Conservation (phyloP, 768 basidiomycete species). For the Rhizopogon vesiculosus region DNA sequence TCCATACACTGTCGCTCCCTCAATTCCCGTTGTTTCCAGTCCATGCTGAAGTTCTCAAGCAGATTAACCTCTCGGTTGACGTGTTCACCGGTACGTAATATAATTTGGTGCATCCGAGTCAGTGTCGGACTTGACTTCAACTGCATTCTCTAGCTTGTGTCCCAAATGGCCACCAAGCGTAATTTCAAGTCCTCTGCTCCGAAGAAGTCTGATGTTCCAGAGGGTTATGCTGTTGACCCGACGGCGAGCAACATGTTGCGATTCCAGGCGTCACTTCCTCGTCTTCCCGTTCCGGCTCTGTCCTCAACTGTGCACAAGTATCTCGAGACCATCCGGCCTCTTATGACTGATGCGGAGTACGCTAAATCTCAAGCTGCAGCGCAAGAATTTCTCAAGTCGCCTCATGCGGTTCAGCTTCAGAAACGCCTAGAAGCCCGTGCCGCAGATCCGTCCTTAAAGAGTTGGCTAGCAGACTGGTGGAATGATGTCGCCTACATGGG, state of each 20-base stretch:
- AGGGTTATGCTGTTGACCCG: slow-evolving; percentile 50
- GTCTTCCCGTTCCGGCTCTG: slow-evolving; percentile 81
- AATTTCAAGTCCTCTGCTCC: slow-evolving; percentile 26
- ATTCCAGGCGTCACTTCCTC: slow-evolving; percentile 67
- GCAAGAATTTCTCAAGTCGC: slow-evolving; percentile 63
- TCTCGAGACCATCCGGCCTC: slow-evolving; percentile 78
- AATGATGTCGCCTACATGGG: slow-evolving; percentile 89
- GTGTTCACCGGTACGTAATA: slow-evolving; percentile 11
- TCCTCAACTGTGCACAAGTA: slow-evolving; percentile 84
- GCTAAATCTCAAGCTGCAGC: slow-evolving; percentile 54
- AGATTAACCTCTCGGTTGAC: slow-evolving; percentile 12
- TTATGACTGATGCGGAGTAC: slow-evolving; percentile 62
- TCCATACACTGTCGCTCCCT: slow-evolving; percentile 1
- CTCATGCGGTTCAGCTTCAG: slow-evolving; percentile 71
- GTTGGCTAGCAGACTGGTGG: slow-evolving; percentile 99
- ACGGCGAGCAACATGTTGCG: slow-evolving; percentile 66
- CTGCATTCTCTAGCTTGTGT: slow-evolving; percentile 4
- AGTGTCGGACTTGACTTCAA: not conserved
- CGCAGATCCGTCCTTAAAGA: slow-evolving; percentile 47
- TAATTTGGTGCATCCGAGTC: not conserved
- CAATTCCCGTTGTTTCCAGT: not conserved
- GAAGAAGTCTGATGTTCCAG: slow-evolving; percentile 30
- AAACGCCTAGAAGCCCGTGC: slow-evolving; percentile 73
- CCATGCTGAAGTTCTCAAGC: slow-evolving; percentile 17
- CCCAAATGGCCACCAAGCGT: slow-evolving; percentile 26